Evolutionary conservation across 2,329 filamentous ascomycete species (phyloP), one percentile per base, ranked within the genome.

Genomic region (Fusarium pininemorale): DNA sequence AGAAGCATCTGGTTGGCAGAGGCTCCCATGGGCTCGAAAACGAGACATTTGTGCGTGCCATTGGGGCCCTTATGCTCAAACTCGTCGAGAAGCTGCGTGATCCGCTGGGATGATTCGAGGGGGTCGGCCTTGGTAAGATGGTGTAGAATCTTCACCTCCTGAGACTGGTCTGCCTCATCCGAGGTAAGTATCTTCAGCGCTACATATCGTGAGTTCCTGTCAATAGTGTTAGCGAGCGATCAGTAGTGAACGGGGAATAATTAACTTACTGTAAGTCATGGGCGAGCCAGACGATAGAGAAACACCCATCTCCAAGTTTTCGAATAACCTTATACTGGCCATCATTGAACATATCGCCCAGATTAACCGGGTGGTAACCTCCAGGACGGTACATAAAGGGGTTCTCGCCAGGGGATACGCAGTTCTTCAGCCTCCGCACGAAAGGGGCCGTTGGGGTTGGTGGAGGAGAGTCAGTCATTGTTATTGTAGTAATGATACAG

Each of bases 221-320:
- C 64, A 1, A 18, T 5, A 18, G 22, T 4, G 22, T 72, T 50
- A 74, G 10, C 50, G 0, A 47, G 14, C 2, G 14, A 1, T 15
- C 32, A 15, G 14, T 35, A 32, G 13, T 14, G 32, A 7, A 14
- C 6, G 13, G 32, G 32, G 32, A 0, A 32, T 14, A 1, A 7
- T 35, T 15, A 3, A 58, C 80, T 76, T 15, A 81, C 78, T 8
- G 47, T 0, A 35, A 0, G 26, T 84, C 81, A 42, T 61, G 75
- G 13, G 82, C 85, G 30, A 87, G 80, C 86, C 85, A 87, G 30
- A 87, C 84, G 0, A 83, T 87, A 3, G 84, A 85, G 70, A 77
- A 85, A 7, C 80, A 81, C 14, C 86, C 85, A 37, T 80, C 83
- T 42, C 85, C 85, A 38, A 87, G 78, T 72, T 87, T 87, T 37